Conservation (phyloP, 257 asterid genomes). For the Catharanthus roseus region DNA sequence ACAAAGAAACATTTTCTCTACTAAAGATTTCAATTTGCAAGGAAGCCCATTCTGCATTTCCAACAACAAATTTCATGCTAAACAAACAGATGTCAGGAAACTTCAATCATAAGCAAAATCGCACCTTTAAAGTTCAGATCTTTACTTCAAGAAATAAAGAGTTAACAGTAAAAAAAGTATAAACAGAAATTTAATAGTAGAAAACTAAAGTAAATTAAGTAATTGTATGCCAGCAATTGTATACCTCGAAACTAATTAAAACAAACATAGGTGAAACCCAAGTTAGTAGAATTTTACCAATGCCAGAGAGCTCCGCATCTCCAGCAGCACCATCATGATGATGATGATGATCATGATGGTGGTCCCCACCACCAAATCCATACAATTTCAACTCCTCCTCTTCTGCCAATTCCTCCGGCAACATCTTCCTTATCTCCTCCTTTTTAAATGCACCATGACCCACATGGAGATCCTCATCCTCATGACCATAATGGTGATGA, state of each 20-base stretch:
- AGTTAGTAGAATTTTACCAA: slow-evolving; percentile 34
- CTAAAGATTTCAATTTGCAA: background rate
- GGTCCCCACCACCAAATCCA: slow-evolving; percentile 43
- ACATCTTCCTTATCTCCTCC: slow-evolving; percentile 25
- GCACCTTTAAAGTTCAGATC: background rate
- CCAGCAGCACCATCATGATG: slow-evolving; percentile 22
- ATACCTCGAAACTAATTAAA: background rate
- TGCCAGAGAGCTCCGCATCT: slow-evolving; percentile 50
- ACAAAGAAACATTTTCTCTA: background rate
- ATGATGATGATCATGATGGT: slow-evolving; percentile 26
- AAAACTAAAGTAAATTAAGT: background rate
- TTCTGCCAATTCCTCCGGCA: slow-evolving; percentile 93
- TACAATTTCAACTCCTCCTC: slow-evolving; percentile 73
- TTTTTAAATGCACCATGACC: slow-evolving; percentile 4
- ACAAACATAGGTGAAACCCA: too few relatives aligned
- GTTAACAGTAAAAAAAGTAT: background rate
- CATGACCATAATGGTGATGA: slow-evolving; percentile 19
- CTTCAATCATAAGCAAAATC: background rate
- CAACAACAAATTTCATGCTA: background rate
- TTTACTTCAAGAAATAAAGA: background rate
- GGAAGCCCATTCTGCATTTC: background rate
- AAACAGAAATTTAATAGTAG: background rate
- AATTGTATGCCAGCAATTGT: background rate
- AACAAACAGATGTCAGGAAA: background rate
- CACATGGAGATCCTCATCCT: slow-evolving; percentile 20